Percentiles rank a stretch among this genome's conserved stretches.
Evolutionary conservation across 1,284 basidiomycete species (phyloP).

Genomic region (Puccinia sorghi): DNA sequence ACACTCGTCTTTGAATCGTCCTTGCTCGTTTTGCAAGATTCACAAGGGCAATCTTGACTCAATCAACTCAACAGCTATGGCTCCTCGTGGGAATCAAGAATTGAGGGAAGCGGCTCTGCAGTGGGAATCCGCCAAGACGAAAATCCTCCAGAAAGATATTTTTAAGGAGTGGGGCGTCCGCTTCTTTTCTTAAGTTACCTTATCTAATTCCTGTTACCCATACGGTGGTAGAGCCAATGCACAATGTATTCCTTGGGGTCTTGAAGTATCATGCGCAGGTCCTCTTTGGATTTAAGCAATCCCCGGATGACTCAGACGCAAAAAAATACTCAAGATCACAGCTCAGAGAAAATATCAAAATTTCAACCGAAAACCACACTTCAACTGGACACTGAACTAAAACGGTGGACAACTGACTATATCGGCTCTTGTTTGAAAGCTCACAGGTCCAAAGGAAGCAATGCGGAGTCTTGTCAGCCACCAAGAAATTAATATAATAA

Average conservation of each 20-base stretch:
- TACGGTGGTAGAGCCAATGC: constrained; percentile 41
- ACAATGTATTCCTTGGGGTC: constrained; percentile 30
- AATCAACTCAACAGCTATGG: neutral
- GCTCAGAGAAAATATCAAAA: neutral
- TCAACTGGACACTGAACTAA: constrained; percentile 1
- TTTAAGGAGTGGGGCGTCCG: constrained; percentile 26
- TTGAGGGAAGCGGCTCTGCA: constrained; percentile 7
- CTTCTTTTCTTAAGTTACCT: constrained; percentile 28
- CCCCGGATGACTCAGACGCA: neutral
- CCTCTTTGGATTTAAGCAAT: constrained; percentile 11
- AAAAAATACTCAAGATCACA: neutral
- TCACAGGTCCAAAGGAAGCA: neutral
- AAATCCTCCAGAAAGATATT: neutral
- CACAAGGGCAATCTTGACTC: neutral
- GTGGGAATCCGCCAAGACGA: constrained; percentile 19
- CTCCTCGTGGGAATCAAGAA: neutral
- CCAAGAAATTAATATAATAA: too few species aligned
- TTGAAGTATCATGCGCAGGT: constrained; percentile 22
- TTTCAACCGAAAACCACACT: constrained; percentile 9
- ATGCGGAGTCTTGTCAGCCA: constrained; percentile 50
- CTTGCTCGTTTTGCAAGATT: constrained; percentile 27
- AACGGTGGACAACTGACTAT: constrained; percentile 9
- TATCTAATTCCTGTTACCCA: constrained; percentile 26
- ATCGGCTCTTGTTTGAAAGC: constrained; percentile 1
- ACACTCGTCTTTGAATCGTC: neutral